phyloP scores from a whole-genome alignment of 2,329 filamentous ascomycete species.

The Fusarium euwallaceae region DNA sequence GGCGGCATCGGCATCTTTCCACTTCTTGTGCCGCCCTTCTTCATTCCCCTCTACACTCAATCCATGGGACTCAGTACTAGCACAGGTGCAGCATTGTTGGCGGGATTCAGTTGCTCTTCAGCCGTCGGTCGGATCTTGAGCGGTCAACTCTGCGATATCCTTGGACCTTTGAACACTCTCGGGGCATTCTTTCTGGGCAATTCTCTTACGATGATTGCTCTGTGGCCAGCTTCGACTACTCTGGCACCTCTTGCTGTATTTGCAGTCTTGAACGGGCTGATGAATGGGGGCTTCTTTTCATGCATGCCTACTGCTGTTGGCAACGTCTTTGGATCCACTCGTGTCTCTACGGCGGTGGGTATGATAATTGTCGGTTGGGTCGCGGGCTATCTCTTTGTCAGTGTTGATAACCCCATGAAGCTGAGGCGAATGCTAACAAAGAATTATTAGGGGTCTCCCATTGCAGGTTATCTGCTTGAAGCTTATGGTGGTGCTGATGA shows the following conservation, averaged over 20 bases:
- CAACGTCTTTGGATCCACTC: constrained; percentile 68
- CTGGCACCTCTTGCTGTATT: constrained; percentile 68
- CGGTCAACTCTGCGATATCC: constrained; percentile 65
- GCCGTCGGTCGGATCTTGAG: constrained; percentile 68
- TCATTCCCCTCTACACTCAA: constrained; percentile 68
- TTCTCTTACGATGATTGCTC: constrained; percentile 68
- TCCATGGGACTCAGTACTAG: constrained; percentile 67
- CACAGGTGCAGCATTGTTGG: constrained; percentile 69
- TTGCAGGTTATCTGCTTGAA: constrained; percentile 70
- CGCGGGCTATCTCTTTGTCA: constrained; percentile 71
- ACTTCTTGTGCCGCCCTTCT: constrained; percentile 72
- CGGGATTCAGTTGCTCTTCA: constrained; percentile 72
- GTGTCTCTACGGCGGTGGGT: constrained; percentile 69
- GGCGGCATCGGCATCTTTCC: constrained; percentile 70
- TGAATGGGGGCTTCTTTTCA: constrained; percentile 74
- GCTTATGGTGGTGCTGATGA: constrained; percentile 65
- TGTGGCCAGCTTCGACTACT: constrained; percentile 71
- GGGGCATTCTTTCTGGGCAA: constrained; percentile 64
- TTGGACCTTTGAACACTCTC: constrained; percentile 69
- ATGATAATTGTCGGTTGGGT: constrained; percentile 74
- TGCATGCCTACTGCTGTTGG: constrained; percentile 74
- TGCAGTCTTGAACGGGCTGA: constrained; percentile 69
- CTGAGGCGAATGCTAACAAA: not conserved
- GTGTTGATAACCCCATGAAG: constrained; percentile 28
- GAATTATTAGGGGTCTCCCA: constrained; percentile 64